These are phyloP conservation scores for Biscogniauxia marginata DNA, from an alignment of 2,329 filamentous ascomycete genomes.

Conservation along the genomic window DNA sequence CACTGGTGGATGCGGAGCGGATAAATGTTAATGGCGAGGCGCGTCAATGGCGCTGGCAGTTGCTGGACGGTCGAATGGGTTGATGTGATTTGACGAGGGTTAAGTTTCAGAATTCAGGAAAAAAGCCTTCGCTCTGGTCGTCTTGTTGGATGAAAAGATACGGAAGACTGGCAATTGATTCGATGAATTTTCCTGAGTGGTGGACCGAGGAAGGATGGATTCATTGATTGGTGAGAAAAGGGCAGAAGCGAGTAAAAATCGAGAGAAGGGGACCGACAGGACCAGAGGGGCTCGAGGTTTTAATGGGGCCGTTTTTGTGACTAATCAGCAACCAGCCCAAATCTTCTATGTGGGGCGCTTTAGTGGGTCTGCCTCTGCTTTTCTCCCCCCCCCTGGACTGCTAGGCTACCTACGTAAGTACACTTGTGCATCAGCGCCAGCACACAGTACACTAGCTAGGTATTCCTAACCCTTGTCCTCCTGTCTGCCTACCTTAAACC, in stretches of 20 bases:
- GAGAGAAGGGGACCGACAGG: constrained; percentile 25
- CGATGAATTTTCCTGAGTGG: constrained; percentile 33
- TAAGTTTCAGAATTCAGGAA: constrained; percentile 25
- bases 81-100: constrained; percentile 28
- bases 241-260: constrained; percentile 35
- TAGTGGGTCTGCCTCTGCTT: constrained; percentile 1
- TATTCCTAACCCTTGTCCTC: background rate
- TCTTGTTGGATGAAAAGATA: constrained; percentile 31
- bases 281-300: constrained; percentile 29
- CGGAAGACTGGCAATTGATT: constrained; percentile 32
- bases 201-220: constrained; percentile 30
- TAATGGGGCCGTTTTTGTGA: constrained; percentile 34
- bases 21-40: constrained; percentile 13
- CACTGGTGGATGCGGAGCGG: constrained; percentile 4
- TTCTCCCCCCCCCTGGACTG: background rate
- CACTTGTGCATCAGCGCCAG: background rate
- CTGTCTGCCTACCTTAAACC: background rate
- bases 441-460: background rate
- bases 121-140: constrained; percentile 22
- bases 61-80: constrained; percentile 19
- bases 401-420: background rate
- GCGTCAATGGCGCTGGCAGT: constrained; percentile 6
- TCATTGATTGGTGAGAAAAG: constrained; percentile 37
- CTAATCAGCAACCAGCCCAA: constrained; percentile 32
- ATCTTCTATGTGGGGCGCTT: constrained; percentile 14